A percentile compares a stretch with the other conserved stretches of the same genome.
Evolutionary conservation across 805 yeast species (phyloP).

Genomic region (Yarrowia deformans): DNA sequence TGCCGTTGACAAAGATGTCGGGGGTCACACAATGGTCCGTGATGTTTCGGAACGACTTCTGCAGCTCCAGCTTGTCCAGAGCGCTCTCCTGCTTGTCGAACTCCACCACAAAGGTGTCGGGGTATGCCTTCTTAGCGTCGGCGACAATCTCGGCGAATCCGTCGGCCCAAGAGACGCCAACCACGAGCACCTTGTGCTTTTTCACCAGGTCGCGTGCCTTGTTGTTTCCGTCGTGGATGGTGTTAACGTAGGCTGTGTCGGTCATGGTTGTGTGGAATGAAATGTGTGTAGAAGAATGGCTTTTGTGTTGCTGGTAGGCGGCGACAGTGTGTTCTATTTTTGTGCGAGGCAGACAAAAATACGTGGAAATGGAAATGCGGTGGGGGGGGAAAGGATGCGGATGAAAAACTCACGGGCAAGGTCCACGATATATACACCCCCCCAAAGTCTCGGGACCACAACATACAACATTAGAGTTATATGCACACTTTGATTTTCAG

Average conservation of each 20-base stretch:
- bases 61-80: slow-evolving; percentile 31
- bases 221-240: slow-evolving; percentile 22
- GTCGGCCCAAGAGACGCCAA: slow-evolving; percentile 16
- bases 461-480: slow-evolving; percentile 6
- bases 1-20: slow-evolving; percentile 18
- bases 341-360: background rate
- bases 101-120: slow-evolving; percentile 24
- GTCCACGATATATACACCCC: slow-evolving; percentile 25
- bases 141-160: slow-evolving; percentile 14
- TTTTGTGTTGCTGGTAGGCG: background rate
- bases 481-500: background rate
- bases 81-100: slow-evolving; percentile 23
- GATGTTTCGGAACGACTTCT: slow-evolving; percentile 36
- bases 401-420: background rate
- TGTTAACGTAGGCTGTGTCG: slow-evolving; percentile 35
- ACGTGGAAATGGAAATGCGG: background rate
- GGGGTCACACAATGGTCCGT: slow-evolving; percentile 24
- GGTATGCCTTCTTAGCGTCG: slow-evolving; percentile 25
- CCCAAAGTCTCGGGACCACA: slow-evolving; percentile 26
- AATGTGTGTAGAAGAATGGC: too few species aligned
- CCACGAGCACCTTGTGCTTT: slow-evolving; percentile 22
- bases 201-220: slow-evolving; percentile 36
- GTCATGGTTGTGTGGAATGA: slow-evolving; percentile 22
- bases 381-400: background rate
- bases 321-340: background rate